These are phyloP conservation scores for Phoma herbarum DNA, from an alignment of 2,329 filamentous ascomycete species.

Conservation along the genomic window DNA sequence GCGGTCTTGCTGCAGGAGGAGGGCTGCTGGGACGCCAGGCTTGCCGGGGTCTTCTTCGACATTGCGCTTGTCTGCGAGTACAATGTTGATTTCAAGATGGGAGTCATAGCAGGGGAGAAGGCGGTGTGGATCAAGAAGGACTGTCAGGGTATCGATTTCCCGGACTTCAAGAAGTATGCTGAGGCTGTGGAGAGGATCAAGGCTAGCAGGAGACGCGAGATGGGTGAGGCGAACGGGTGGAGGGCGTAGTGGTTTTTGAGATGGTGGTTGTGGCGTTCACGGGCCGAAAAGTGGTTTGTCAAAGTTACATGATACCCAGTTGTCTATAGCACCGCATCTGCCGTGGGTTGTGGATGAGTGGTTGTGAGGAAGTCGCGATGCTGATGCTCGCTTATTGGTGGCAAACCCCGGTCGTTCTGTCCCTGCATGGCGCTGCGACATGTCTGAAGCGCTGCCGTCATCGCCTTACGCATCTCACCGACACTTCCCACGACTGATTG, in stretches of 20 bases:
- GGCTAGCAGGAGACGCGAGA: slow-evolving; percentile 15
- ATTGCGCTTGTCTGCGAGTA: slow-evolving; percentile 45
- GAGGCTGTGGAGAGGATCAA: slow-evolving; percentile 36
- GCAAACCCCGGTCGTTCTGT: slow-evolving; percentile 3
- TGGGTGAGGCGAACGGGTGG: slow-evolving; percentile 2
- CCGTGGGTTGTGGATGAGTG: background rate
- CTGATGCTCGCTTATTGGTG: slow-evolving; percentile 13
- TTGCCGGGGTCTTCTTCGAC: slow-evolving; percentile 45
- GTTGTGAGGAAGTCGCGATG: slow-evolving; percentile 8
- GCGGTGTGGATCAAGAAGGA: slow-evolving; percentile 41
- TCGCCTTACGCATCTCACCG: slow-evolving; percentile 7
- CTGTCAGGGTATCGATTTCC: slow-evolving; percentile 41
- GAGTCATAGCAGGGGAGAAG: slow-evolving; percentile 30
- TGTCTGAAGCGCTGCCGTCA: slow-evolving; percentile 12
- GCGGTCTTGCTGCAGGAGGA: slow-evolving; percentile 41
- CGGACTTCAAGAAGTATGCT: slow-evolving; percentile 35
- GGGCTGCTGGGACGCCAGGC: slow-evolving; percentile 31
- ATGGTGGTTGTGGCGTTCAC: background rate
- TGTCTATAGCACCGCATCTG: background rate
- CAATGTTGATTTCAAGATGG: slow-evolving; percentile 34
- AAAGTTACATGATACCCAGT: background rate
- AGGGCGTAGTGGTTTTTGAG: slow-evolving; percentile 1
- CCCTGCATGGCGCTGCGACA: slow-evolving; percentile 15
- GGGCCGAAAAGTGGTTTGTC: background rate
- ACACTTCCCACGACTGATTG: slow-evolving; percentile 5